Conservation (phyloP, 495 filamentous ascomycete genomes). For the Haplographium delicatum region DNA sequence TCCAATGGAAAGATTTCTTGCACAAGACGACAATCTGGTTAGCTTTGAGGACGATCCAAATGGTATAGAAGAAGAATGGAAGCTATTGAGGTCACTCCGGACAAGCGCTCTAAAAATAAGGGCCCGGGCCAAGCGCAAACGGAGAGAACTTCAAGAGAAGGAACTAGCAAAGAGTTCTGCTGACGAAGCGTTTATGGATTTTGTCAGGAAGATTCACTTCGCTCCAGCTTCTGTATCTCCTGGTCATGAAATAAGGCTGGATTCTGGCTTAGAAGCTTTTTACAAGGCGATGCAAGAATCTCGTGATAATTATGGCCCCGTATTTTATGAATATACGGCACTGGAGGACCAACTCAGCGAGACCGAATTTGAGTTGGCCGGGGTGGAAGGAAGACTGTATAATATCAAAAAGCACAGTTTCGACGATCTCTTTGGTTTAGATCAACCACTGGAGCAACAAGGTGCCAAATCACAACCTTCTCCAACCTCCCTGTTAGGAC, state of each 20-base stretch:
- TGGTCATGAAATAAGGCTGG: background rate
- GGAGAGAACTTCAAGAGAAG: slow-evolving; percentile 6
- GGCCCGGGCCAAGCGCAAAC: background rate
- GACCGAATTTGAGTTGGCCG: slow-evolving; percentile 10
- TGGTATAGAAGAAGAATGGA: background rate
- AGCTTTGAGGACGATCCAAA: background rate
- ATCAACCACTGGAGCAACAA: background rate
- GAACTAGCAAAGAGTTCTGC: background rate
- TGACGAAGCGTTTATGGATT: slow-evolving; percentile 11
- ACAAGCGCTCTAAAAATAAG: slow-evolving; percentile 2
- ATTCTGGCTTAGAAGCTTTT: background rate
- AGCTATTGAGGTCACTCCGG: slow-evolving; percentile 1
- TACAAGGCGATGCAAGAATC: slow-evolving; percentile 9
- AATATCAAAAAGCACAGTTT: background rate
- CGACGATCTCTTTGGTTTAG: background rate
- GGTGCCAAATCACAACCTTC: background rate
- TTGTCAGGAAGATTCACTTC: slow-evolving; percentile 1
- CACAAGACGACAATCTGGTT: background rate
- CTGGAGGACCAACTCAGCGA: slow-evolving; percentile 10
- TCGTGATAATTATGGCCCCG: slow-evolving; percentile 16
- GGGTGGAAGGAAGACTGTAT: slow-evolving; percentile 15
- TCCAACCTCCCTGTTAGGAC: background rate
- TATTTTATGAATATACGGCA: slow-evolving; percentile 8
- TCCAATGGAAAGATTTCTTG: slow-evolving; percentile 8
- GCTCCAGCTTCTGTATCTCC: background rate